Evolutionary conservation across 306 rosid species (phyloP), one percentile per base, ranked within the genome.

Genomic region (Gillenia trifoliata): DNA sequence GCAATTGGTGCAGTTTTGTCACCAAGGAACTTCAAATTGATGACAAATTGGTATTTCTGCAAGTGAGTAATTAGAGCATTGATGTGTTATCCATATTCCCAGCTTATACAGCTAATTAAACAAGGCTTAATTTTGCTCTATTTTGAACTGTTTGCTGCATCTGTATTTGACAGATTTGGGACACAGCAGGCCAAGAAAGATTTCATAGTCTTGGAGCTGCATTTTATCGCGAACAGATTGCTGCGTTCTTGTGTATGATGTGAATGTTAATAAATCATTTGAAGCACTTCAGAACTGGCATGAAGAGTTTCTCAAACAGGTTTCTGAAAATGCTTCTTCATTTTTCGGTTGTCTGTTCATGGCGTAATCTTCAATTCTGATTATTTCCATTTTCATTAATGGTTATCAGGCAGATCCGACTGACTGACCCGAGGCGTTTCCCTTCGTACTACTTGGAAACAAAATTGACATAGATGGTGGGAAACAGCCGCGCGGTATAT

Each of bases 141-240:
- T 62, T 60, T 55, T 41, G n/a, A n/a, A n/a, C n/a, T n/a, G n/a
- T 71, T 11, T 10, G 22, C 63, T 68, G 64, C 64, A 55, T 19
- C 64, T 71, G 30, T 16, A n/a, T 79, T 0, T 71, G 77, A 84
- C 79, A 93, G 98, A 86, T 93, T 79, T 93, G 98, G 98, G 98
- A 93, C 77, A 93, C 98, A 5, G 98, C 98, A 60, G 98, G 98
- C n/a, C 97, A 91, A 49, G 98, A 93, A 70, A 86, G 93, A 87
- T 93, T 93, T 41, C 96, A 91, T 26, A 87, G 97, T 81, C 85
- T 91, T 26, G 96, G 97, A 0, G 84, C 91, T 65, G 96, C 97
- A 70, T 93, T 91, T 83, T 93, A 89, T 41, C 81, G 72, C 97
- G 98, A 3, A 89, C 98, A 49, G 98, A 93, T 84, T 93, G 98